These are phyloP conservation scores for Raddia guianensis DNA, from an alignment of 176 grass and related monocot genomes.

Conservation along the genomic window DNA sequence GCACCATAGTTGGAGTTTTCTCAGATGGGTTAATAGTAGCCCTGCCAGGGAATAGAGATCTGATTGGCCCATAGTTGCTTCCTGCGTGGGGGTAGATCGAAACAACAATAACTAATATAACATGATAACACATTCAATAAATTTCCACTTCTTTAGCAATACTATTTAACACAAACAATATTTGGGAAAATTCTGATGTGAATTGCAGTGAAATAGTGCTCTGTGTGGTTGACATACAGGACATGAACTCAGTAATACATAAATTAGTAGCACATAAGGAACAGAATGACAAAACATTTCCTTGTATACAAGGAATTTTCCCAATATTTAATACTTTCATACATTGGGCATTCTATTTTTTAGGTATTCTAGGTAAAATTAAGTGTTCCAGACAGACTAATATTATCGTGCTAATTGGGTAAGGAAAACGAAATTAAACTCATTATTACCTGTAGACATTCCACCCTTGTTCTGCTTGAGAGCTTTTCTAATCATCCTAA, in stretches of 20 bases:
- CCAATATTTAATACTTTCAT: background rate
- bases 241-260: too few relatives aligned
- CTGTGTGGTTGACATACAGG: too few relatives aligned
- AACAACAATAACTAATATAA: background rate
- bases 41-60: too few relatives aligned
- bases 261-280: too few relatives aligned
- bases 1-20: conserved; percentile 49
- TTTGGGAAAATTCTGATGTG: too few relatives aligned
- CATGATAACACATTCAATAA: too few relatives aligned
- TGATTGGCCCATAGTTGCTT: too few relatives aligned
- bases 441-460: background rate
- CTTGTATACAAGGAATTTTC: background rate
- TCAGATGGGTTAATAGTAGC: conserved; percentile 18
- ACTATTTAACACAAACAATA: too few relatives aligned
- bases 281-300: too few relatives aligned
- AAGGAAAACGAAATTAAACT: background rate
- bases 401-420: background rate
- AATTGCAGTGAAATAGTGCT: too few relatives aligned
- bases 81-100: background rate
- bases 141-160: too few relatives aligned
- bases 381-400: background rate
- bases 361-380: too few relatives aligned
- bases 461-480: background rate
- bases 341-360: background rate
- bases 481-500: background rate